Evolutionary conservation across 495 filamentous ascomycete species (phyloP).

Genomic region (Ramalina intermedia): DNA sequence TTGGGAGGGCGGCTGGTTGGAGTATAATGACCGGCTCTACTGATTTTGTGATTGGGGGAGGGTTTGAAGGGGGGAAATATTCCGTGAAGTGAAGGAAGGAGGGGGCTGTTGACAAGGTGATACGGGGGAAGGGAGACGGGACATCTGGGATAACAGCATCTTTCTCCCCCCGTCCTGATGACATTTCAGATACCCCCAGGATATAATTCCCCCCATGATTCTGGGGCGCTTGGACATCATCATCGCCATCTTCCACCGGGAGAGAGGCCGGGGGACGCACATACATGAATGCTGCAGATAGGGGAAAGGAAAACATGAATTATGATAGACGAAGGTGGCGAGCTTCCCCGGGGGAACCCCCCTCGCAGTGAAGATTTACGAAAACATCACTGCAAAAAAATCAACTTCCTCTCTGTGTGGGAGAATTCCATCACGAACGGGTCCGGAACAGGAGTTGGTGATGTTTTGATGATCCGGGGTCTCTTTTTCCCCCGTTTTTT

Average conservation of each 20-base stretch:
- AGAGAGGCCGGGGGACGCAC: neutral
- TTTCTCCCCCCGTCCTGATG: too few species aligned
- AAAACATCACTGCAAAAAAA: too few species aligned
- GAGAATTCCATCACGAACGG: too few species aligned
- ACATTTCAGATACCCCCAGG: too few species aligned
- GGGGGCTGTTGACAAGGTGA: neutral
- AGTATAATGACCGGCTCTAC: constrained; percentile 7
- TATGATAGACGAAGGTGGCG: neutral
- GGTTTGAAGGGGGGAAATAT: neutral
- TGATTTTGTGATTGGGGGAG: neutral
- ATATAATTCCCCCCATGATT: neutral
- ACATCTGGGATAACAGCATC: too few species aligned
- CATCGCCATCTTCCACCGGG: neutral
- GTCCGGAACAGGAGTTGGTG: too few species aligned
- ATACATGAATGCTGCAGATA: neutral
- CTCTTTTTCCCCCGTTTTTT: too few species aligned
- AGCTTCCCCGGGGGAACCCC: neutral
- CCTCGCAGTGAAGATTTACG: too few species aligned
- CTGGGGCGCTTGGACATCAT: neutral
- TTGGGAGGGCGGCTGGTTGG: constrained; percentile 1
- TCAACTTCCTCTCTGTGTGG: too few species aligned
- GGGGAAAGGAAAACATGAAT: neutral
- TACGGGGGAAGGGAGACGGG: neutral
- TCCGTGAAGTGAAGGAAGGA: too few species aligned
- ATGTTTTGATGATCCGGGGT: too few species aligned